Evolutionary conservation across 2,329 filamentous ascomycete genomes (phyloP).

Genomic region (Shiraia bambusicola): DNA sequence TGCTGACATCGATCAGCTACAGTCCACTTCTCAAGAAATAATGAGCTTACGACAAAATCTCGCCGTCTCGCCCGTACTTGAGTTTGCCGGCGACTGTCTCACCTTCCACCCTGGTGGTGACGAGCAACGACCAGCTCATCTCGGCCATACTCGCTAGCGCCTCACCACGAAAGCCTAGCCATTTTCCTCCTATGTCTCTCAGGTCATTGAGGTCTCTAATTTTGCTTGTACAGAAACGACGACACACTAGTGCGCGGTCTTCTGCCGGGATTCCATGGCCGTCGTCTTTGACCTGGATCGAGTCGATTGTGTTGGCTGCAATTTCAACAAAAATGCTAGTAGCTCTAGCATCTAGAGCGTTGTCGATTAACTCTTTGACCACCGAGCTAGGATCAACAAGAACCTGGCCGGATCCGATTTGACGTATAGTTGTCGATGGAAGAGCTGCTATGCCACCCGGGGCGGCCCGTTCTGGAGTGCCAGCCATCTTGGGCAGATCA

Average conservation of each 20-base stretch:
- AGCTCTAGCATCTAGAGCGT: conserved; percentile 71
- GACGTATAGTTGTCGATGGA: conserved; percentile 49
- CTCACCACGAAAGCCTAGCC: conserved; percentile 75
- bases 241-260: conserved; percentile 65
- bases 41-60: conserved; percentile 45
- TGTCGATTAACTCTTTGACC: conserved; percentile 77
- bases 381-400: conserved; percentile 62
- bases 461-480: conserved; percentile 1
- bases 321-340: conserved; percentile 66
- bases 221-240: conserved; percentile 73
- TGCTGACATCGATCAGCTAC: conserved; percentile 19
- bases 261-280: conserved; percentile 67
- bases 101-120: conserved; percentile 64
- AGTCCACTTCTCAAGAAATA: not conserved
- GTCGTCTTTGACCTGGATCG: conserved; percentile 65
- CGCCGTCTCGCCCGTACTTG: conserved; percentile 55
- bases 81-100: conserved; percentile 61
- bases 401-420: conserved; percentile 62
- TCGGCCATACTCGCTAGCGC: conserved; percentile 67
- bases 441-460: conserved; percentile 44
- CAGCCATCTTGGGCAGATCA: conserved; percentile 13
- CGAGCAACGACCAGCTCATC: conserved; percentile 56
- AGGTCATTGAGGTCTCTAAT: conserved; percentile 66
- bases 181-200: conserved; percentile 55
- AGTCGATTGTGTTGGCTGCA: conserved; percentile 66